These are phyloP conservation scores for Dactylonectria estremocensis DNA, from an alignment of 2,329 filamentous ascomycete species.

Conservation along the genomic window DNA sequence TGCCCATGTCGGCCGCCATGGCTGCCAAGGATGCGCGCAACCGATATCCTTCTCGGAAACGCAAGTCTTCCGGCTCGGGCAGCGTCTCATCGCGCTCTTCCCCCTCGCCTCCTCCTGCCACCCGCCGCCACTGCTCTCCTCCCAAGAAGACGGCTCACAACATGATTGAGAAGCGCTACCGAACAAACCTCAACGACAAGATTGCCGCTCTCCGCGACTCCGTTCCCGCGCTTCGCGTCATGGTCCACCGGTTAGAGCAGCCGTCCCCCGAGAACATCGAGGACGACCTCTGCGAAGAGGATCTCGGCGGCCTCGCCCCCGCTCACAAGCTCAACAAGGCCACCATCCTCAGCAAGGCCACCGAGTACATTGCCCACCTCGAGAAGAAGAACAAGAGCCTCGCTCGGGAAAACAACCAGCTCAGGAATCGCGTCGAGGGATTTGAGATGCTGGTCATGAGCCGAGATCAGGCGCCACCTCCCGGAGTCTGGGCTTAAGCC, in stretches of 20 bases:
- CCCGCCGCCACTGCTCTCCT: slow-evolving; percentile 48
- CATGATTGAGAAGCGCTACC: slow-evolving; percentile 96
- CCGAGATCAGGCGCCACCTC: slow-evolving; percentile 43
- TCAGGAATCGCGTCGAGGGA: slow-evolving; percentile 50
- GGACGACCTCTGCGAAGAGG: slow-evolving; percentile 77
- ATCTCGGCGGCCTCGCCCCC: slow-evolving; percentile 80
- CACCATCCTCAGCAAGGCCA: slow-evolving; percentile 71
- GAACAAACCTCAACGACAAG: slow-evolving; percentile 95
- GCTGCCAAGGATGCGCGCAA: slow-evolving; percentile 40
- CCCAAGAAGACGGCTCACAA: slow-evolving; percentile 94
- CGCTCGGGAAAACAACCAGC: slow-evolving; percentile 51
- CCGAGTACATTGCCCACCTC: slow-evolving; percentile 56
- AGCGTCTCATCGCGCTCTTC: slow-evolving; percentile 52
- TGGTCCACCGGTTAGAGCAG: slow-evolving; percentile 72
- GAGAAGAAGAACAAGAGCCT: slow-evolving; percentile 54
- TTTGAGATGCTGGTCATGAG: slow-evolving; percentile 51
- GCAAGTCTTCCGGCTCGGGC: slow-evolving; percentile 52
- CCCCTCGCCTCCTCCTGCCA: slow-evolving; percentile 57
- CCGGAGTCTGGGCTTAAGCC: slow-evolving; percentile 47
- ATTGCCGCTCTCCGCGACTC: slow-evolving; percentile 91
- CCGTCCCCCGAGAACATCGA: slow-evolving; percentile 70
- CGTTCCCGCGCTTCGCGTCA: slow-evolving; percentile 87
- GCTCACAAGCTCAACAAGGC: slow-evolving; percentile 96
- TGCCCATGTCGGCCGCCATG: slow-evolving; percentile 33
- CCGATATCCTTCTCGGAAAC: slow-evolving; percentile 50